Percentiles rank a stretch among this genome's conserved stretches.
These are phyloP conservation scores for Penicillium bialowiezense DNA, from an alignment of 495 filamentous ascomycete species.

Conservation along the genomic window DNA sequence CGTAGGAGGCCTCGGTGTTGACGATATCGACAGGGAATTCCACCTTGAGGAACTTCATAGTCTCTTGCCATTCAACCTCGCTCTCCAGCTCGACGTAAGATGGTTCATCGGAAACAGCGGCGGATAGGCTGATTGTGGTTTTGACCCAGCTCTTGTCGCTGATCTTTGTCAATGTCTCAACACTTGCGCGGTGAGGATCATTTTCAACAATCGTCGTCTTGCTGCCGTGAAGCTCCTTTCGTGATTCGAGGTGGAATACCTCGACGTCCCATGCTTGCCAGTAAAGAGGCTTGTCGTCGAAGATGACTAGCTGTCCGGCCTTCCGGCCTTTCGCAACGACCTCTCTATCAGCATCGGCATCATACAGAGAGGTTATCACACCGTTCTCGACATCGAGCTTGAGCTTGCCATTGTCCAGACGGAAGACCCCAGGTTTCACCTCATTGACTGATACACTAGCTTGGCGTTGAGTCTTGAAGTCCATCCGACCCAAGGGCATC, in stretches of 20 bases:
- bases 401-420: constrained; percentile 72
- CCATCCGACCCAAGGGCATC: constrained; percentile 48
- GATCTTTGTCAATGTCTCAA: constrained; percentile 79
- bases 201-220: constrained; percentile 68
- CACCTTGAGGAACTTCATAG: constrained; percentile 97
- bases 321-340: constrained; percentile 74
- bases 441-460: constrained; percentile 70
- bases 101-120: constrained; percentile 58
- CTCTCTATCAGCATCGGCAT: constrained; percentile 67
- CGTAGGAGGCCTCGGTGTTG: constrained; percentile 93
- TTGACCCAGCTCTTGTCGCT: constrained; percentile 84
- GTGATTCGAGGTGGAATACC: constrained; percentile 87
- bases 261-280: constrained; percentile 99
- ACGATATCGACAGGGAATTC: constrained; percentile 93
- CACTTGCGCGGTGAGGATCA: constrained; percentile 71
- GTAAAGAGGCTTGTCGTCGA: constrained; percentile 96
- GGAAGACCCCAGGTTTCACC: constrained; percentile 65
- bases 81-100: constrained; percentile 74
- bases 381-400: constrained; percentile 69
- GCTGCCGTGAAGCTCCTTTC: constrained; percentile 65
- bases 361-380: constrained; percentile 77
- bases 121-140: constrained; percentile 77
- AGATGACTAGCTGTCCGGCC: constrained; percentile 90
- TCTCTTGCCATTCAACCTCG: constrained; percentile 90
- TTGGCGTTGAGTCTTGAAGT: constrained; percentile 38